Evolutionary conservation across 495 filamentous ascomycete genomes (phyloP).

Genomic region (Hypoxylon perforatum): DNA sequence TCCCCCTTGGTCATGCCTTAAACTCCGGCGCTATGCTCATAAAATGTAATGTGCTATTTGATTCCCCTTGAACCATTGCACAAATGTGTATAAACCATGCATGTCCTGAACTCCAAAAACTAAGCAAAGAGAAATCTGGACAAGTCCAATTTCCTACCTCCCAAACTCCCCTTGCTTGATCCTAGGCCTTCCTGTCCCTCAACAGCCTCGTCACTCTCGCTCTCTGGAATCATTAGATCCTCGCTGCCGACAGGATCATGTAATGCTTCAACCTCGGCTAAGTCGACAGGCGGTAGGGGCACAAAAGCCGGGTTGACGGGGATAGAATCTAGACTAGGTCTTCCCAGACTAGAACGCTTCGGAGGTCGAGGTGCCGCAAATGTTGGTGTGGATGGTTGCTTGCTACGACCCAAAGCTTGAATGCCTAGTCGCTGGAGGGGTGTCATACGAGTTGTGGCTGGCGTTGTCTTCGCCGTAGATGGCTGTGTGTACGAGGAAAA

Average conservation of each 20-base stretch:
- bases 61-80: neutral
- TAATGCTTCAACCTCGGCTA: slow-evolving; percentile 52
- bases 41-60: neutral
- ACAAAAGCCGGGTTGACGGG: slow-evolving; percentile 55
- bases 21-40: slow-evolving; percentile 40
- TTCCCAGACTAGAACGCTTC: slow-evolving; percentile 71
- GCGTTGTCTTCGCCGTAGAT: slow-evolving; percentile 43
- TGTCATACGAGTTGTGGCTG: slow-evolving; percentile 43
- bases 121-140: slow-evolving; percentile 65
- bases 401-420: slow-evolving; percentile 52
- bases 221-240: slow-evolving; percentile 77
- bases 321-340: slow-evolving; percentile 54
- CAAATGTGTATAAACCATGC: neutral
- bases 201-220: slow-evolving; percentile 61
- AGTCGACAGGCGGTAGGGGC: slow-evolving; percentile 54
- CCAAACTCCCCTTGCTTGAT: slow-evolving; percentile 24
- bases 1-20: neutral
- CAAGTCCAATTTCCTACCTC: slow-evolving; percentile 56
- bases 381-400: slow-evolving; percentile 48
- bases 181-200: slow-evolving; percentile 35
- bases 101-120: neutral
- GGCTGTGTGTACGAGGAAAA: slow-evolving; percentile 37
- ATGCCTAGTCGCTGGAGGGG: slow-evolving; percentile 60
- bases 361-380: slow-evolving; percentile 60
- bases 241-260: slow-evolving; percentile 72